Evolutionary conservation across 1,139 yeast genomes (phyloP), one percentile per base, ranked within the genome.

Genomic region (Diutina ranongensis): DNA sequence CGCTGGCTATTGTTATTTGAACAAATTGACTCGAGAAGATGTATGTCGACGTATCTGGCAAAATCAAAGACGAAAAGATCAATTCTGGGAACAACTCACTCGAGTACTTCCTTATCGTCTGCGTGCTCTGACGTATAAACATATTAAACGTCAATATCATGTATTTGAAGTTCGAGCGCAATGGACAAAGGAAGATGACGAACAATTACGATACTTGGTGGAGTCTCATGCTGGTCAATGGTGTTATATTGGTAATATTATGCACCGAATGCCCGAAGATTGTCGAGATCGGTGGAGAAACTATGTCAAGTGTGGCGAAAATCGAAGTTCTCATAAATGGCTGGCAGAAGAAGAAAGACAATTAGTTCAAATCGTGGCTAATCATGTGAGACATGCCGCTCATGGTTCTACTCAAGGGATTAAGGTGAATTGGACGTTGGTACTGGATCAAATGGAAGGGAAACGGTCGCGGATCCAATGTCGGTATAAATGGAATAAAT

Each of bases 221-320:
- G 64, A 72, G 8, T 78, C 78, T 35, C 76, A 78, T 52, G 85
- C 80, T 48, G 87, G 92, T 13, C 86, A 83, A 56, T 88, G 97
- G 97, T 84, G 85, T 54, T 71, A 72, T 41, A 83, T 88, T 50
- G 96, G 96, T 2, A 73, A 73, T 47, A 64, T 71, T 8, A 68
- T 88, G 78, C 86, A 86, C 12, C 74, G 97, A 56, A 89, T 89
- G 97, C 97, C 97, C 0, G 97, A 89, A 57, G 97, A 89, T 64
- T 88, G 97, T 60, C 74, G 97, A 52, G 97, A 89, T 59, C 72
- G 97, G 52, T 89, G 95, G 95, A 74, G 97, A 61, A 89, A 89
- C 61, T 89, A 89, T 57, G 83, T 88, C 50, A 88, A 88, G 60
- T 88, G 97, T 65, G 97, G 97, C 27, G 69, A 68, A 15, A 76